Conservation (phyloP, 495 filamentous ascomycete genomes). For the Tuber brumale region DNA sequence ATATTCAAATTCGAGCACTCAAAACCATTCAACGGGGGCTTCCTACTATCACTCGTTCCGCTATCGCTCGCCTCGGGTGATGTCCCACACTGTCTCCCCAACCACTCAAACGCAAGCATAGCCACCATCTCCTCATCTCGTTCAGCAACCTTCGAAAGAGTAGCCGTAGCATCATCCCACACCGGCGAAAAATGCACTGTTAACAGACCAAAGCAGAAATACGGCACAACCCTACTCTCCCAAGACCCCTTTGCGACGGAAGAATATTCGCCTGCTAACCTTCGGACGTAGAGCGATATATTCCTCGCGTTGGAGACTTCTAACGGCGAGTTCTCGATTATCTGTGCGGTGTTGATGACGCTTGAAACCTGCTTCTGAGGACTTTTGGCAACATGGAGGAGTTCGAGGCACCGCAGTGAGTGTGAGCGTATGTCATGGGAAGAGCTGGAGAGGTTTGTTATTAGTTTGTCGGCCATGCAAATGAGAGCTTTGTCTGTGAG, state of each 20-base stretch:
- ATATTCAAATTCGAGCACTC: conserved; percentile 69
- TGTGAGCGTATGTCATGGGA: conserved; percentile 64
- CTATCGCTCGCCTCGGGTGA: conserved; percentile 8
- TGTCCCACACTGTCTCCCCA: conserved; percentile 42
- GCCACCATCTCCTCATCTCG: conserved; percentile 68
- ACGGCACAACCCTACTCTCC: conserved; percentile 64
- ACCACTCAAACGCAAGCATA: conserved; percentile 70
- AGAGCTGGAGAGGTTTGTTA: conserved; percentile 63
- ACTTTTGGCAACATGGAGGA: conserved; percentile 42
- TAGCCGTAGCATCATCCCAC: conserved; percentile 74
- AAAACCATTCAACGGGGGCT: conserved; percentile 55
- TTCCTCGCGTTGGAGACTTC: conserved; percentile 66
- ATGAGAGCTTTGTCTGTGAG: conserved; percentile 49
- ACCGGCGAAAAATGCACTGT: conserved; percentile 73
- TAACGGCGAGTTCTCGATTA: conserved; percentile 71
- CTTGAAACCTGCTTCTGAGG: conserved; percentile 44
- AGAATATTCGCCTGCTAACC: conserved; percentile 59
- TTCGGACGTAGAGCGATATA: conserved; percentile 76
- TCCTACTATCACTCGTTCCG: conserved; percentile 15
- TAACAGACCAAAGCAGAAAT: conserved; percentile 72
- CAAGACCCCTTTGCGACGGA: conserved; percentile 52
- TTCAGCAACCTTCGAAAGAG: conserved; percentile 67
- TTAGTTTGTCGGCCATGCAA: conserved; percentile 55
- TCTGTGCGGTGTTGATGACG: conserved; percentile 51
- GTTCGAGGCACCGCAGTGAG: conserved; percentile 61